Percentiles rank a stretch among this genome's conserved stretches.
phyloP scores from a whole-genome alignment of 805 yeast genomes.

The Candida endomychidarum region DNA sequence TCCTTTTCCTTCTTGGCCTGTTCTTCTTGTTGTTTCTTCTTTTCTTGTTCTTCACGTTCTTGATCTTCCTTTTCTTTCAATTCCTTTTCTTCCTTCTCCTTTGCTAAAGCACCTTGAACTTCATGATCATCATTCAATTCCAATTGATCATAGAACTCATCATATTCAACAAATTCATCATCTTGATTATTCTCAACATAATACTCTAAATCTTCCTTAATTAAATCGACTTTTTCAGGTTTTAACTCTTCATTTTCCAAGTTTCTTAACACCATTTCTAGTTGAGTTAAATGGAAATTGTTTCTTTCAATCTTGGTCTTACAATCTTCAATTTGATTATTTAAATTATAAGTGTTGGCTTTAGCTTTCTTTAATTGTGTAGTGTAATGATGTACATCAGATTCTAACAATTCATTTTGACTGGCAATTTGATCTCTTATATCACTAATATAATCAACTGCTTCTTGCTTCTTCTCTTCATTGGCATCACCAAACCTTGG shows the following conservation, averaged over 20 bases:
- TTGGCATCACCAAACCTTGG: constrained; percentile 60
- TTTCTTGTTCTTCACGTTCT: constrained; percentile 15
- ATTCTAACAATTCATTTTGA: constrained; percentile 78
- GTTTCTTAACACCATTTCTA: constrained; percentile 75
- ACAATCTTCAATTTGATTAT: constrained; percentile 59
- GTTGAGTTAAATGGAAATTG: constrained; percentile 70
- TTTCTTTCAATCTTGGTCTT: constrained; percentile 69
- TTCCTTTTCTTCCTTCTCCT: constrained; percentile 19
- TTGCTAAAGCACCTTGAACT: constrained; percentile 22
- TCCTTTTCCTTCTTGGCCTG: constrained; percentile 6
- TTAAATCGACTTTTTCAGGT: constrained; percentile 70
- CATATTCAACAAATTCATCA: constrained; percentile 90
- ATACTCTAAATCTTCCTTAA: constrained; percentile 87
- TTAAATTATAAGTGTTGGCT: constrained; percentile 46
- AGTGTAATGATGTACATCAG: constrained; percentile 47
- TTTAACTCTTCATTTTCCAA: constrained; percentile 79
- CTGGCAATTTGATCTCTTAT: constrained; percentile 77
- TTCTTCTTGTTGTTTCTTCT: constrained; percentile 9
- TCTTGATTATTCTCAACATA: constrained; percentile 93
- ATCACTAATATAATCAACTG: constrained; percentile 64
- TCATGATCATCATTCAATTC: constrained; percentile 52
- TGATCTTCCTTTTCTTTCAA: constrained; percentile 13
- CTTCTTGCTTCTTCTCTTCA: constrained; percentile 75
- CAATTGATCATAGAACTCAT: constrained; percentile 84
- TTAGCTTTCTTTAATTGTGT: constrained; percentile 46